These are phyloP conservation scores for Rhodotorula sp. DNA, from an alignment of 1,284 basidiomycete genomes.

Conservation along the genomic window DNA sequence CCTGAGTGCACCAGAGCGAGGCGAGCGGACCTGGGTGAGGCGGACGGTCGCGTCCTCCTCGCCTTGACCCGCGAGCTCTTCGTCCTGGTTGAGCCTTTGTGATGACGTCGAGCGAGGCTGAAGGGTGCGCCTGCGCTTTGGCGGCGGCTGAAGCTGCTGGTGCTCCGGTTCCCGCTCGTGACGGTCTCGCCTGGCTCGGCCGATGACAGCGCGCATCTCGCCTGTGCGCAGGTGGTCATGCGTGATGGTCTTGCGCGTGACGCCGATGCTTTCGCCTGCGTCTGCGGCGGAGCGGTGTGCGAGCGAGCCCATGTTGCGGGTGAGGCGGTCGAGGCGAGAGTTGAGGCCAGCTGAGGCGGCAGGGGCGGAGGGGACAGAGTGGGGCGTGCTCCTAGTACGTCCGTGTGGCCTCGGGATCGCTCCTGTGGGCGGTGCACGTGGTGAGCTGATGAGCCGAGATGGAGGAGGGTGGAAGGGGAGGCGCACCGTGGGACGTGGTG, in stretches of 20 bases:
- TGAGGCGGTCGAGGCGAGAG: slow-evolving; percentile 20
- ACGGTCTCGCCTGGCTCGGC: no score
- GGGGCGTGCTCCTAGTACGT: not conserved
- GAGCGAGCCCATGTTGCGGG: slow-evolving; percentile 4
- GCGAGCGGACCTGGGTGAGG: not conserved
- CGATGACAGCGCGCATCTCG: not conserved
- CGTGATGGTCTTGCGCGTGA: slow-evolving; percentile 4
- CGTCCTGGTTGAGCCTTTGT: not conserved
- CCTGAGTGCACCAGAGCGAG: not conserved
- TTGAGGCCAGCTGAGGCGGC: not conserved
- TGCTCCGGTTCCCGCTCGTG: not conserved
- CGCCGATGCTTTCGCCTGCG: slow-evolving; percentile 8
- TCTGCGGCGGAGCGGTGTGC: not conserved
- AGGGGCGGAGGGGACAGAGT: not conserved
- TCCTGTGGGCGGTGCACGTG: not conserved
- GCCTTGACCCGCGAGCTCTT: not conserved
- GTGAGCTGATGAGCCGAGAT: not conserved
- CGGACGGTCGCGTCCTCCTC: not conserved
- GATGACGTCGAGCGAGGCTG: not conserved
- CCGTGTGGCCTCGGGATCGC: not conserved
- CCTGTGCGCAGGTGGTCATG: not conserved
- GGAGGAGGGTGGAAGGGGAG: not conserved
- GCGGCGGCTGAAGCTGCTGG: not conserved
- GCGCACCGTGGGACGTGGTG: not conserved
- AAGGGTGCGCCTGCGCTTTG: slow-evolving; percentile 8